phyloP scores from a whole-genome alignment of 805 yeast genomes.

The Candida ponderosae region DNA sequence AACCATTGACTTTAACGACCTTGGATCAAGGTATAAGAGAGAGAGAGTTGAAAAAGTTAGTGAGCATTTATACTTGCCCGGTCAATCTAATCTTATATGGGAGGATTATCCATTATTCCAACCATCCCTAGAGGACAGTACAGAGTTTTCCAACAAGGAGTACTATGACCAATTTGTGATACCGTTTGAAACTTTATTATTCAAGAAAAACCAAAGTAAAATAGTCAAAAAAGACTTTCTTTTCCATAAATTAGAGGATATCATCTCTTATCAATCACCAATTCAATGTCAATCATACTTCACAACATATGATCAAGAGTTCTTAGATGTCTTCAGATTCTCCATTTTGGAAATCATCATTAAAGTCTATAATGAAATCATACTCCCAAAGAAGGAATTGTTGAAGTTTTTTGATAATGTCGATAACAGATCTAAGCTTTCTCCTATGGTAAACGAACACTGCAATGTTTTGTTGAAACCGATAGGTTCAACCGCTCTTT shows the following conservation, averaged over 20 bases:
- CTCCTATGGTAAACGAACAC: constrained; percentile 5
- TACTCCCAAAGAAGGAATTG: constrained; percentile 5
- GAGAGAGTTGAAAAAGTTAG: constrained; percentile 5
- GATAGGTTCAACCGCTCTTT: constrained; percentile 16
- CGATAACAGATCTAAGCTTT: constrained; percentile 6
- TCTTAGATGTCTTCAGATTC: constrained; percentile 8
- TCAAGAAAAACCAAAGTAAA: neutral
- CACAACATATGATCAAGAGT: constrained; percentile 7
- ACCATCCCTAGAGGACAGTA: constrained; percentile 10
- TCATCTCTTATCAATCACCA: constrained; percentile 9
- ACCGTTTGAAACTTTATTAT: constrained; percentile 8
- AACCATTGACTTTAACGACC: constrained; percentile 8
- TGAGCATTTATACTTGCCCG: constrained; percentile 16
- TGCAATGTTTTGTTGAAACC: constrained; percentile 13
- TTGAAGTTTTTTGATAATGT: constrained; percentile 7
- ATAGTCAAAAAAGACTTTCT: neutral
- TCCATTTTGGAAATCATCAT: constrained; percentile 4
- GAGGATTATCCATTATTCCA: constrained; percentile 18
- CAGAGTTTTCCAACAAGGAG: constrained; percentile 11
- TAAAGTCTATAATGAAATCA: constrained; percentile 4
- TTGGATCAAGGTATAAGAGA: constrained; percentile 10
- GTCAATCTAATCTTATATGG: constrained; percentile 13
- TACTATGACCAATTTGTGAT: constrained; percentile 4
- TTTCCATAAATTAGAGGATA: constrained; percentile 4
- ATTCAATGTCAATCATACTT: constrained; percentile 7